Evolutionary conservation across 2,329 filamentous ascomycete genomes (phyloP).

Genomic region (Colletotrichum incanum): DNA sequence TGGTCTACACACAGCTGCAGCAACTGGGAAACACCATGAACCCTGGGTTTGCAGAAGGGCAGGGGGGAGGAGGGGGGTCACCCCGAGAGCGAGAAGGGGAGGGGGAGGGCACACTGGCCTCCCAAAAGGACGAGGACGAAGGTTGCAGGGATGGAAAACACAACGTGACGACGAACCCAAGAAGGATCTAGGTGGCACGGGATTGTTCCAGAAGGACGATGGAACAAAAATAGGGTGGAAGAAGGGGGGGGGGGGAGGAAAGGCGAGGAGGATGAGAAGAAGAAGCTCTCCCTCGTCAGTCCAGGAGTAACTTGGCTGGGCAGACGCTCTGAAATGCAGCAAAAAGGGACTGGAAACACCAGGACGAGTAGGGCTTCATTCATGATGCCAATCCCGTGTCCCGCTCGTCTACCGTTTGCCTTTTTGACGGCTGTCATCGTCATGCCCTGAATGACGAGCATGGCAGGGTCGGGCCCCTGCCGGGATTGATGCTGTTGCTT

Average conservation of each 20-base stretch:
- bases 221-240: conserved; percentile 32
- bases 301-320: background rate
- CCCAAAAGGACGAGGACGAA: too few species aligned
- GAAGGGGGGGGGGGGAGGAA: too few species aligned
- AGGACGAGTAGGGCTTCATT: background rate
- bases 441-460: conserved; percentile 35
- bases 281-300: too few species aligned
- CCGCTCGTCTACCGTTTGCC: background rate
- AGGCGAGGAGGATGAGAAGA: too few species aligned
- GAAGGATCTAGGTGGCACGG: conserved; percentile 6
- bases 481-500: background rate
- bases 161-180: background rate
- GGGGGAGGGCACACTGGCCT: too few species aligned
- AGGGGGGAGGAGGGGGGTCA: background rate
- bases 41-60: conserved; percentile 8
- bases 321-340: too few species aligned
- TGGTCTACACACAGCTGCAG: background rate
- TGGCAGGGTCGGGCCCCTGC: conserved; percentile 16
- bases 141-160: background rate
- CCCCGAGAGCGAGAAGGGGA: background rate
- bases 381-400: background rate
- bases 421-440: conserved; percentile 19
- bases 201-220: conserved; percentile 42
- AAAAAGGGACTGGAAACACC: too few species aligned
- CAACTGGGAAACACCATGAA: background rate